Base-by-base conservation (phyloP, 2,329 filamentous ascomycete genomes). In the Metarhizium sp. region DNA sequence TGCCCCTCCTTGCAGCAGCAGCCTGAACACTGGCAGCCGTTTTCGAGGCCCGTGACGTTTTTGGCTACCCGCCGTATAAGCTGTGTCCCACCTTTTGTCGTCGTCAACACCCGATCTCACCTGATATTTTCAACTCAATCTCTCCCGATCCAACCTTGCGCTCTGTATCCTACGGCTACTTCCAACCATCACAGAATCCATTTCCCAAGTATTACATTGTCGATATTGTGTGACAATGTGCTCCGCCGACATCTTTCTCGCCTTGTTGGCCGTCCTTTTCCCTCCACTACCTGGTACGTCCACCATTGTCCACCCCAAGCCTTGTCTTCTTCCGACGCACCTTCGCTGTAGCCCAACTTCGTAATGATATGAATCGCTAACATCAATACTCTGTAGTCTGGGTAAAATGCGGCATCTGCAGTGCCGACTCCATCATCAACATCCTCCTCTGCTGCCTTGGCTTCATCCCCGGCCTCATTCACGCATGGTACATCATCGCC, bases 401-500 rank as follows among this genome's bases (percentile, higher is more conserved):
- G 94, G 90, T 99, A 58, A 99, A 97, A 76, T 78, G 87, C 66
- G 94, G 94, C 60, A 79, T 99, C 74, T 99, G 94, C 78, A 88
- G 86, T 59, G 90, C 86, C 56, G 94, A 97, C 75, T 92, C 88
- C 8, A 67, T 97, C 65, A 95, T 99, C 78, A 99, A 99, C 77
- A 86, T 97, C 71, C 86, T 92, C 50, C 90, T 97, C 65, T 94
- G 88, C 72, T 69, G 83, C 54, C 82, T 92, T 25, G 88, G 86
- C 64, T 90, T 79, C 67, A 72, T 97, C 58, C 92, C 92, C 20
- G 92, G 92, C 58, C 86, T 97, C 51, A 76, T 99, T 2, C 94
- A 99, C 75, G 84, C 92, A 59, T 97, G 94, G 92, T 99, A 97
- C 79, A 95, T 97, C 72, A 96, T 99, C 73, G 82, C 89, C 65